Base-by-base conservation (phyloP, 345 rosid genomes). In the Melaleuca alternifolia region DNA sequence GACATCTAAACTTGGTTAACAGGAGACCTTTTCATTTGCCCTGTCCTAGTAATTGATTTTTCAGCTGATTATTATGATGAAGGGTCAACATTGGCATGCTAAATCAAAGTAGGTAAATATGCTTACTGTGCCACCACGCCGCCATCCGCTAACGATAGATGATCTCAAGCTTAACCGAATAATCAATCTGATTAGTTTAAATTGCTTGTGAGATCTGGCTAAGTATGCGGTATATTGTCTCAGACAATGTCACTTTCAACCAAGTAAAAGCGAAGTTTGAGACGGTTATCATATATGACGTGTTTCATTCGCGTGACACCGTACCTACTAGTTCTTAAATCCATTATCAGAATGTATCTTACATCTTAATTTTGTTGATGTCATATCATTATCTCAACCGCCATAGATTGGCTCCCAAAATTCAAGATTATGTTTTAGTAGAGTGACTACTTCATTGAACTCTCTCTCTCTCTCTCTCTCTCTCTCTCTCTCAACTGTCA, bases 81-180 rank as follows among this genome's bases (percentile, higher is more conserved):
- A 57, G 51, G 83, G 84, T 85, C 71, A 77, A 76, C 52, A 85
- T 85, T 76, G 87, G 83, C 84, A 85, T 75, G 84, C 84, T 82
- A 76, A 21, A 76, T 76, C n/a, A 5, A 46, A 85, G 81, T 76
- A 85, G 87, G 87, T 76, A 61, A 85, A 75, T n/a, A 62, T 50
- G 33, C 41, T 8, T 1, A 33, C 48, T 51, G 24, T 50, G 46
- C 37, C 44, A 16, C 59, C 57, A 83, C 46, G 59, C 84, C 37
- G 84, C 84, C 84, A 18, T 83, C 84, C 7, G 20, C 44, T 83
- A 54, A 83, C 26, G 59, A 28, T 37, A 50, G 54, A 18, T 10
- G 26, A 30, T 37, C 37, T 28, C 54, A 51, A 50, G 37, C 37
- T 83, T 51, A 54, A 50, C 84, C 3, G 79, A 71, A 71, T 71